Evolutionary conservation across 768 basidiomycete species (phyloP).

Genomic region (Pulveroboletus sp.): DNA sequence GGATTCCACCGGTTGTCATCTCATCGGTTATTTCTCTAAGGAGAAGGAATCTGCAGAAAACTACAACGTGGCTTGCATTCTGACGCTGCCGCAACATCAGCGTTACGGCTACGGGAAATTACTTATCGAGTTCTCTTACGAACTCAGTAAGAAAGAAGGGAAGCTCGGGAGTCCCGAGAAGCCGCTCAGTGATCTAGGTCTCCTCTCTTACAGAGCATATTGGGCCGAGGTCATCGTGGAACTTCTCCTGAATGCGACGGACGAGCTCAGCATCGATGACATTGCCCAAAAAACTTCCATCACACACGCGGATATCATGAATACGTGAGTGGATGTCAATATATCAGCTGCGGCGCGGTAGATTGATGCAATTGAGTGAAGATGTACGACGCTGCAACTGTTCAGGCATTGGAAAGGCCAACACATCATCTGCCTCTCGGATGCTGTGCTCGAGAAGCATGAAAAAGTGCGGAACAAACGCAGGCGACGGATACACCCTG

Average conservation of each 20-base stretch:
- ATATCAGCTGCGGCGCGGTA: not conserved
- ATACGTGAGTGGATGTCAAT: slow-evolving; percentile 69
- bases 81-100: slow-evolving; percentile 98
- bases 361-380: too few relatives aligned
- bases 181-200: slow-evolving; percentile 89
- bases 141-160: slow-evolving; percentile 92
- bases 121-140: slow-evolving; percentile 97
- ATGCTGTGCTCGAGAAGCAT: slow-evolving; percentile 86
- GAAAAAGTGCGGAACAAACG: slow-evolving; percentile 79
- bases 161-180: slow-evolving; percentile 98
- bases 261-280: slow-evolving; percentile 91
- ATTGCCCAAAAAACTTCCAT: slow-evolving; percentile 95
- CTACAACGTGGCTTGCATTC: slow-evolving; percentile 98
- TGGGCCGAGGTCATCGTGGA: slow-evolving; percentile 98
- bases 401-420: slow-evolving; percentile 96
- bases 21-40: slow-evolving; percentile 98
- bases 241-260: slow-evolving; percentile 62
- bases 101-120: slow-evolving; percentile 93
- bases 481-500: slow-evolving; percentile 72
- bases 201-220: slow-evolving; percentile 90
- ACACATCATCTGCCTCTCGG: slow-evolving; percentile 89
- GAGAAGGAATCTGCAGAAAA: slow-evolving; percentile 98
- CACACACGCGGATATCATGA: slow-evolving; percentile 95
- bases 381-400: slow-evolving; percentile 89
- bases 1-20: slow-evolving; percentile 87